Conservation (phyloP, 805 yeast species). For the Maudiozyma saulgeensis region DNA sequence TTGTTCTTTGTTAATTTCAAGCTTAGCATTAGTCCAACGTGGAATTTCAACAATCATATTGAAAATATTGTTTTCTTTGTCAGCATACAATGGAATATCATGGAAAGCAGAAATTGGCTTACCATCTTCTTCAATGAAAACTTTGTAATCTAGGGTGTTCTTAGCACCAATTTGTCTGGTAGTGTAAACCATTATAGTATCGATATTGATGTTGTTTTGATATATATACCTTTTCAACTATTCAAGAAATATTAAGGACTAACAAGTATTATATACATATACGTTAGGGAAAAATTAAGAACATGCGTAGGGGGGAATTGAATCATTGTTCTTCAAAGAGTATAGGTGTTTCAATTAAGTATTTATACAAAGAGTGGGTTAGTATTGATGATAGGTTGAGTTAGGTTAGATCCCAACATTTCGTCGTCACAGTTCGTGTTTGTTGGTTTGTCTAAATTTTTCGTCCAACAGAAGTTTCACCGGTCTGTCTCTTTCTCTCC, state of each 20-base stretch:
- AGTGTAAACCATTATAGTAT: conserved; percentile 55
- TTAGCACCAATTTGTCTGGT: conserved; percentile 93
- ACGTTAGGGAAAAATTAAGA: too few relatives aligned
- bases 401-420: not conserved
- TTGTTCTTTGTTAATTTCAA: conserved; percentile 83
- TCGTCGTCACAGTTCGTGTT: not conserved
- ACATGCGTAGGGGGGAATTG: too few relatives aligned
- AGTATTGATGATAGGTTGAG: too few relatives aligned
- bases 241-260: too few relatives aligned
- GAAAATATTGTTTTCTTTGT: conserved; percentile 78
- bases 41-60: conserved; percentile 96
- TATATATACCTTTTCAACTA: too few relatives aligned
- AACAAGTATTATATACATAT: too few relatives aligned
- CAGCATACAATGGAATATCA: conserved; percentile 86
- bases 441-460: not conserved
- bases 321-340: too few relatives aligned
- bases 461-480: not conserved
- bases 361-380: too few relatives aligned
- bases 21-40: conserved; percentile 96
- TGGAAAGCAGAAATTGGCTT: conserved; percentile 94
- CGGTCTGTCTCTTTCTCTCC: not conserved
- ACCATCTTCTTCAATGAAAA: conserved; percentile 85
- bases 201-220: too few relatives aligned
- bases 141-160: conserved; percentile 88
- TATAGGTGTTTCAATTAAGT: too few relatives aligned